These are phyloP conservation scores for Lathyrus oleraceus DNA, from an alignment of 306 rosid genomes.

Conservation along the genomic window DNA sequence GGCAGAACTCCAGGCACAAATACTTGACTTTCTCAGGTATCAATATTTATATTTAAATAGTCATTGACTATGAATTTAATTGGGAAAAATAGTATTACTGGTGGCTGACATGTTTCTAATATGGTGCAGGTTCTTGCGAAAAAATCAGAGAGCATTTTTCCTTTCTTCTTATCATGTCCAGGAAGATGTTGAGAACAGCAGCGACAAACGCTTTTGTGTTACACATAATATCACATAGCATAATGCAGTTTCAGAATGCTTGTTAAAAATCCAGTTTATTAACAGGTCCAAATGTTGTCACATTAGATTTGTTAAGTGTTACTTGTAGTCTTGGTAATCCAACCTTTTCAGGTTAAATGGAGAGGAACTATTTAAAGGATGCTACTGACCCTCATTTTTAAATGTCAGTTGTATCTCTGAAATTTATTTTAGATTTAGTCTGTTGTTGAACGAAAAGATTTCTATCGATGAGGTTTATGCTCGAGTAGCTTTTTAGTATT, in stretches of 20 bases:
- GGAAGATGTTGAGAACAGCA: constrained; percentile 56
- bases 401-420: constrained; percentile 21
- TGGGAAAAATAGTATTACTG: neutral
- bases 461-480: neutral
- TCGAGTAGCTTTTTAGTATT: neutral
- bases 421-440: neutral
- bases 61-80: neutral
- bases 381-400: constrained; percentile 18
- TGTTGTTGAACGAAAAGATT: neutral
- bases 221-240: constrained; percentile 33
- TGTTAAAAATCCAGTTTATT: constrained; percentile 16
- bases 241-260: constrained; percentile 30
- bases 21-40: constrained; percentile 80
- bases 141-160: constrained; percentile 60
- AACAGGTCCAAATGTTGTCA: constrained; percentile 6
- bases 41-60: neutral
- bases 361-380: constrained; percentile 18
- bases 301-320: constrained; percentile 11
- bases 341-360: constrained; percentile 10
- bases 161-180: constrained; percentile 64
- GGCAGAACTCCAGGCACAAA: constrained; percentile 54
- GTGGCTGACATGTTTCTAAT: constrained; percentile 3
- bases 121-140: constrained; percentile 71
- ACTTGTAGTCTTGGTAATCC: constrained; percentile 3
- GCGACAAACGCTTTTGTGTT: constrained; percentile 43